These are phyloP conservation scores for Xylaria curta DNA, from an alignment of 495 filamentous ascomycete species.

Conservation along the genomic window DNA sequence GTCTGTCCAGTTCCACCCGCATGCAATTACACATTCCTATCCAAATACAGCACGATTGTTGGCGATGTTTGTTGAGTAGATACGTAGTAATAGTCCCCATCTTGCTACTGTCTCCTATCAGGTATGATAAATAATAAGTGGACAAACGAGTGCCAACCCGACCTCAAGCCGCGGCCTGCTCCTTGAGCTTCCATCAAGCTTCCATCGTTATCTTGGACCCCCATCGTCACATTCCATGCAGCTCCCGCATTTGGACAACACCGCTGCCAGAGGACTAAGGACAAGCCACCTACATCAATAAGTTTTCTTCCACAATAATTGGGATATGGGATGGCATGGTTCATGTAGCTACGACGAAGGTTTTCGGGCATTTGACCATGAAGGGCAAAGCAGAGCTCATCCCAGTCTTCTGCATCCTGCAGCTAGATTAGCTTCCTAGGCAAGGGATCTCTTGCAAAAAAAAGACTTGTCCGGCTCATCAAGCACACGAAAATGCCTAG, in stretches of 20 bases:
- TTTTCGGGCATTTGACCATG: conserved; percentile 18
- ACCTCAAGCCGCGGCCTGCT: not conserved
- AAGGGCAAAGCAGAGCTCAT: conserved; percentile 21
- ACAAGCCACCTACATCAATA: conserved; percentile 21
- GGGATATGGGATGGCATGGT: conserved; percentile 14
- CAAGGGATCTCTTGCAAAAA: conserved; percentile 5
- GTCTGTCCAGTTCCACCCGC: not conserved
- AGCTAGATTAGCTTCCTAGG: conserved; percentile 23
- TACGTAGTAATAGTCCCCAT: conserved; percentile 1
- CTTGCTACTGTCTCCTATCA: not conserved
- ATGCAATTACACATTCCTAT: not conserved
- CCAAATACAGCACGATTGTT: not conserved
- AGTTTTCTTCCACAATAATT: not conserved
- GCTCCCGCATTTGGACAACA: conserved; percentile 40
- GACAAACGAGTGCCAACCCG: not conserved
- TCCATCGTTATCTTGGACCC: conserved; percentile 43
- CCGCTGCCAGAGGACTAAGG: conserved; percentile 22
- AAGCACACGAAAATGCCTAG: not conserved
- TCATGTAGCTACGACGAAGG: conserved; percentile 15
- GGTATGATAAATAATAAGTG: conserved; percentile 13
- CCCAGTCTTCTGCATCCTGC: conserved; percentile 21
- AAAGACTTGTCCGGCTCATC: not conserved
- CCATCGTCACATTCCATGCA: conserved; percentile 41
- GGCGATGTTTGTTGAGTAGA: conserved; percentile 2
- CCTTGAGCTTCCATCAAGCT: conserved; percentile 39